Percentiles rank a stretch among this genome's conserved stretches.
These are phyloP conservation scores for Termitomyces sp. DNA, from an alignment of 768 basidiomycete genomes.

Conservation along the genomic window DNA sequence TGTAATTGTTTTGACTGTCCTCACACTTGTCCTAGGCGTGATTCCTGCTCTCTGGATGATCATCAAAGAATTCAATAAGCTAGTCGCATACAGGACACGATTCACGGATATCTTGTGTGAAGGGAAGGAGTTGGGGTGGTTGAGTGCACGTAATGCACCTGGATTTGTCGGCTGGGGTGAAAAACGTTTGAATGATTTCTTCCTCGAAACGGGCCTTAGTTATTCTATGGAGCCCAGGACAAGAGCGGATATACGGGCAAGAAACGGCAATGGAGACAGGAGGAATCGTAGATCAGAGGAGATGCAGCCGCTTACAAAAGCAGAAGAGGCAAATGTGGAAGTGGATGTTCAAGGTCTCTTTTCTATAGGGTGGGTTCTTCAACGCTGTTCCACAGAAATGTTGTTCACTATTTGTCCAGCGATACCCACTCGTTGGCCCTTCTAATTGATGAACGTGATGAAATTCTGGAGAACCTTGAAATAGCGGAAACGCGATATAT, in stretches of 20 bases:
- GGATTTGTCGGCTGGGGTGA: slow-evolving; percentile 74
- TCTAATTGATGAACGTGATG: slow-evolving; percentile 71
- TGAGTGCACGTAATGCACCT: slow-evolving; percentile 55
- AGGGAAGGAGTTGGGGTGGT: slow-evolving; percentile 71
- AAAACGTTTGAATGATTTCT: slow-evolving; percentile 62
- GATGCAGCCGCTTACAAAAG: slow-evolving; percentile 31
- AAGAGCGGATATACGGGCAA: slow-evolving; percentile 19
- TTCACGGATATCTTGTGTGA: slow-evolving; percentile 65
- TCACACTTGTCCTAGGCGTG: slow-evolving; percentile 58
- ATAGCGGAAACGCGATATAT: slow-evolving; percentile 78
- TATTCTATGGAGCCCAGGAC: slow-evolving; percentile 39
- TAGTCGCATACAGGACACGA: slow-evolving; percentile 47
- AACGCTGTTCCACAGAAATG: not conserved
- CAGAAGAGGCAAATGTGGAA: slow-evolving; percentile 43
- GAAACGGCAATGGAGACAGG: slow-evolving; percentile 26
- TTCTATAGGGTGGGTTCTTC: slow-evolving; percentile 58
- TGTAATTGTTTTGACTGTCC: slow-evolving; percentile 60
- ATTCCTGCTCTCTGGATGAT: slow-evolving; percentile 64
- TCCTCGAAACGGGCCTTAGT: slow-evolving; percentile 63
- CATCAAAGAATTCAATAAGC: slow-evolving; percentile 52
- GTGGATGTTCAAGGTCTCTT: slow-evolving; percentile 70
- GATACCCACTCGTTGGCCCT: slow-evolving; percentile 63
- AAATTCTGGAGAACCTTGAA: slow-evolving; percentile 75
- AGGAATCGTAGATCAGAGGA: slow-evolving; percentile 31
- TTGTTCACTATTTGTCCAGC: slow-evolving; percentile 27